phyloP scores from a whole-genome alignment of 163 green algal species.

The Scenedesmus sp. region DNA sequence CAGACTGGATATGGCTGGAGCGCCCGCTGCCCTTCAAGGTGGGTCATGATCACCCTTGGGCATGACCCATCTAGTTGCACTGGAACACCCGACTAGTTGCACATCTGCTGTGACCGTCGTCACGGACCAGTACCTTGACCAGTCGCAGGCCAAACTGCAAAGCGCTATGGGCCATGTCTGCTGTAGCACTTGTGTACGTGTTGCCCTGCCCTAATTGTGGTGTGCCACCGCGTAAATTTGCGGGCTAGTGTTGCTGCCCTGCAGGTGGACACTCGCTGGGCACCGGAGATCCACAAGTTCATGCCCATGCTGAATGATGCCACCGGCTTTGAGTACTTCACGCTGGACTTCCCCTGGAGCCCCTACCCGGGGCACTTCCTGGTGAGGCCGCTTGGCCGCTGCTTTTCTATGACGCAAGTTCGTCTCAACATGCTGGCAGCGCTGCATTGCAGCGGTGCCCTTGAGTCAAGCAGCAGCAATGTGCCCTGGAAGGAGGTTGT shows the following conservation, averaged over 20 bases:
- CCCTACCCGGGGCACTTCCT: slow-evolving; percentile 47
- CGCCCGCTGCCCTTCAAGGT: slow-evolving; percentile 38
- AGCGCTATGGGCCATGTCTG: too few species aligned
- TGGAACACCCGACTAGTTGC: too few species aligned
- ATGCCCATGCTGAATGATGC: slow-evolving; percentile 36
- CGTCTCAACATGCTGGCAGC: background rate
- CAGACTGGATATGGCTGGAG: slow-evolving; percentile 43
- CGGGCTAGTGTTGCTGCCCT: background rate
- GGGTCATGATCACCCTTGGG: too few species aligned
- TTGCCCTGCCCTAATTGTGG: background rate
- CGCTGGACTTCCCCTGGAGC: slow-evolving; percentile 44
- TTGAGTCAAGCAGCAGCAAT: too few species aligned
- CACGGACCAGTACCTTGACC: too few species aligned
- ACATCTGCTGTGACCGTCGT: too few species aligned
- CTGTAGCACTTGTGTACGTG: too few species aligned
- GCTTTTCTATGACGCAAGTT: background rate
- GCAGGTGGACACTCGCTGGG: slow-evolving; percentile 39
- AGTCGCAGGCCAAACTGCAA: background rate
- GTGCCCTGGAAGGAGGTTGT: too few species aligned
- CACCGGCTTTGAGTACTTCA: slow-evolving; percentile 43
- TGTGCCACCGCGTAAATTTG: background rate
- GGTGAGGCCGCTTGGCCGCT: background rate
- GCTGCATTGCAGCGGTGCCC: background rate
- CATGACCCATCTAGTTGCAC: too few species aligned
- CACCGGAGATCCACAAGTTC: slow-evolving; percentile 48